These are phyloP conservation scores for Fragaria iinumae DNA, from an alignment of 306 rosid species.

Conservation along the genomic window DNA sequence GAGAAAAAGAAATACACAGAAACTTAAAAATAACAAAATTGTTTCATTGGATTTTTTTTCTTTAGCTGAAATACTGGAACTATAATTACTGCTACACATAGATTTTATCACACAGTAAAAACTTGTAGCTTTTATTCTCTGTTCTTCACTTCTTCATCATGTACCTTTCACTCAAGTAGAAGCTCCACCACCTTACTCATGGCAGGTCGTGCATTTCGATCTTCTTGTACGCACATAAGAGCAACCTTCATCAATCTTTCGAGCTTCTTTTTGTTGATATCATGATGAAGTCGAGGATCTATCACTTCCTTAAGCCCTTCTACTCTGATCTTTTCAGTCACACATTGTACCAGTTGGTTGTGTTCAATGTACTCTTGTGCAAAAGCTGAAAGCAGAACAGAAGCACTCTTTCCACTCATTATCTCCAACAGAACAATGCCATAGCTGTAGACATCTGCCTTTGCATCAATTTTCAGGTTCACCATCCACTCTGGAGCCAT, in stretches of 20 bases:
- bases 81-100: too few relatives aligned
- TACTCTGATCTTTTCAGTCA: conserved; percentile 17
- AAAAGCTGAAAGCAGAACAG: neutral
- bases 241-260: conserved; percentile 22
- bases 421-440: conserved; percentile 44
- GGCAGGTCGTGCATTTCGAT: conserved; percentile 34
- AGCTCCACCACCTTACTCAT: conserved; percentile 44
- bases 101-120: too few relatives aligned
- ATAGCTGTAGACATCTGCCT: conserved; percentile 49
- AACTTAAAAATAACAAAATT: too few relatives aligned
- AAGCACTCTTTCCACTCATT: conserved; percentile 33
- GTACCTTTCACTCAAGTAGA: conserved; percentile 1
- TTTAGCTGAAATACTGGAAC: too few relatives aligned
- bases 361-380: neutral
- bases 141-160: neutral
- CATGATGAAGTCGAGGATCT: too few relatives aligned
- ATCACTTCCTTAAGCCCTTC: conserved; percentile 21
- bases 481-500: conserved; percentile 51
- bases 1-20: too few relatives aligned
- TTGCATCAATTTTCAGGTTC: conserved; percentile 37
- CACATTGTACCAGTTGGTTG: conserved; percentile 34
- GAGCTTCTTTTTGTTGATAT: too few relatives aligned
- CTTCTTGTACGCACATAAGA: conserved; percentile 34
- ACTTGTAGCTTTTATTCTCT: too few relatives aligned
- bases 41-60: too few relatives aligned